Base-by-base conservation (phyloP, 129 eudicot genomes). In the Heracleum sosnowskyi region DNA sequence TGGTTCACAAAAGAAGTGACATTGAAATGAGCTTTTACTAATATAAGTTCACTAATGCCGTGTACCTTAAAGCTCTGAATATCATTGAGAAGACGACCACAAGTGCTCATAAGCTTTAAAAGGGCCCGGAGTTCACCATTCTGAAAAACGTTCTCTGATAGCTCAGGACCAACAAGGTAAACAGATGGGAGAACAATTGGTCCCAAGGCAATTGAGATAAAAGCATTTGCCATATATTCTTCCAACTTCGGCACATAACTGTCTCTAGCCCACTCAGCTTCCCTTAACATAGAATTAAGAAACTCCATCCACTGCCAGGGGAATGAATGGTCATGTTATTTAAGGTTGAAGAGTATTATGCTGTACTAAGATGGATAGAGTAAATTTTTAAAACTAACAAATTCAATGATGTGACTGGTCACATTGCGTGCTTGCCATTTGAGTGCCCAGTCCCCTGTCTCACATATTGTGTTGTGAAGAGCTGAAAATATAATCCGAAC, bases 31-130 rank as follows among this genome's bases (percentile, higher is more conserved):
- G 26, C n/a, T 4, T 66, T 29, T 26, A 15, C n/a, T 17, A 2
- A 33, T 7, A 72, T 24, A 3, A 40, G 11, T 36, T 2, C 22
- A 22, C 31, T 53, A 4, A 24, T 41, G 4, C 4, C n/a, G n/a
- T 39, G 7, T 88, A 94, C 99, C 96, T 89, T 87, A 79, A 80
- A 96, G 81, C 87, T 75, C 42, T 76, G 87, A 74, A 90, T 86
- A 76, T 96, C 99, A 78, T 96, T 96, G 36, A 84, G 83, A 39
- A 96, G 93, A 7, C 99, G 99, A 33, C 99, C 99, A 72, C 84
- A 77, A 73, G 91, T 96, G 85, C 97, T 90, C 97, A 96, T 77
- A 64, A 90, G 83, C 83, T 87, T 78, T 41, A 70, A 96, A 24
- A 92, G 91, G 33, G 75, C 79, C 37, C 78, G 84, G 36, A 76